These are phyloP conservation scores for Coriaria nepalensis DNA, from an alignment of 306 rosid genomes.

Conservation along the genomic window DNA sequence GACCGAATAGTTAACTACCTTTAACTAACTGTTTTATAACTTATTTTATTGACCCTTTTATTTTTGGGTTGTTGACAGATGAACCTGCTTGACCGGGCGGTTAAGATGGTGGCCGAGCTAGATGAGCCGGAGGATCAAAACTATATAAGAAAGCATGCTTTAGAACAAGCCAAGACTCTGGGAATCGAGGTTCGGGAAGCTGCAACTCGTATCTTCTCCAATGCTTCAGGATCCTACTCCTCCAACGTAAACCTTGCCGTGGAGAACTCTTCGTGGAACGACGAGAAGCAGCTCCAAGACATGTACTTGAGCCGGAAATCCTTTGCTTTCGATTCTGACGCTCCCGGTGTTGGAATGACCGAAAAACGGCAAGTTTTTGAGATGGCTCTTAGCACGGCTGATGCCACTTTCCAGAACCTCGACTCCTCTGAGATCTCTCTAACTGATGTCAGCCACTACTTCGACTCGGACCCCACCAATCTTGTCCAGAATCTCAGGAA, in stretches of 20 bases:
- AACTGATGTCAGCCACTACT: constrained; percentile 97
- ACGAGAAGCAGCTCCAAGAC: constrained; percentile 98
- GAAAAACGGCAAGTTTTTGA: constrained; percentile 88
- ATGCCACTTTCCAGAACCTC: constrained; percentile 95
- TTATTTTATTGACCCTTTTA: background rate
- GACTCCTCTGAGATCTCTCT: constrained; percentile 97
- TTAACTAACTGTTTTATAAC: too few relatives aligned
- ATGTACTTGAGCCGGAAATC: constrained; percentile 96
- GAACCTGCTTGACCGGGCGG: constrained; percentile 94
- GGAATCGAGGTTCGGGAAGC: constrained; percentile 89
- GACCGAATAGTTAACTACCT: background rate
- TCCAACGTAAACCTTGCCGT: constrained; percentile 92
- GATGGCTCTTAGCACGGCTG: constrained; percentile 98
- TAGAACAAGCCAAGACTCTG: constrained; percentile 77
- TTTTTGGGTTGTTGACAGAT: constrained; percentile 32
- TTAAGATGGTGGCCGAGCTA: constrained; percentile 96
- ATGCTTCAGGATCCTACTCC: constrained; percentile 96
- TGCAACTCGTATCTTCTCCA: constrained; percentile 90
- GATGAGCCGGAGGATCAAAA: constrained; percentile 75
- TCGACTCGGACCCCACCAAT: constrained; percentile 93
- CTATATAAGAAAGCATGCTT: constrained; percentile 79
- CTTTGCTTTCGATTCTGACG: constrained; percentile 79
- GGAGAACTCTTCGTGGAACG: constrained; percentile 94
- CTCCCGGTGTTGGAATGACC: constrained; percentile 90
- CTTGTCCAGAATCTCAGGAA: constrained; percentile 88